phyloP scores from a whole-genome alignment of 208 protist species.

The Leishmania lainsoni region DNA sequence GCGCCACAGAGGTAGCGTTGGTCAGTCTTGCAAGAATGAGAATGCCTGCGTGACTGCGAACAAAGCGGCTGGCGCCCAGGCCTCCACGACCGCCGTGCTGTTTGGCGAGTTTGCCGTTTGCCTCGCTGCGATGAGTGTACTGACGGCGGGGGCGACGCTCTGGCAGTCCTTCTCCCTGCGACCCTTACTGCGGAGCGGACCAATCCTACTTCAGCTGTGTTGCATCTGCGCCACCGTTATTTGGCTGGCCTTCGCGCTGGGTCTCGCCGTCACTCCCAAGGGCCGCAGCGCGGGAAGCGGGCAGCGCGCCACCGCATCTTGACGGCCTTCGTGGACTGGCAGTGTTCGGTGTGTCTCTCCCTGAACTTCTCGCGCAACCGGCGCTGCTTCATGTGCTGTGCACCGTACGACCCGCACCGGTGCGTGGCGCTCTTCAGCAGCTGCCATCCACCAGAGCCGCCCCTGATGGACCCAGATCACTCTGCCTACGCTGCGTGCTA shows the following conservation, averaged over 20 bases:
- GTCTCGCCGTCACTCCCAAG: constrained; percentile 43
- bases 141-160: constrained; percentile 27
- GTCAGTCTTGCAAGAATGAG: not conserved
- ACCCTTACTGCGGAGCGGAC: not conserved
- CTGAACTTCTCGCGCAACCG: constrained; percentile 73
- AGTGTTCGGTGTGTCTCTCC: constrained; percentile 62
- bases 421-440: constrained; percentile 65
- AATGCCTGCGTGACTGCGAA: not conserved
- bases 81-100: constrained; percentile 10
- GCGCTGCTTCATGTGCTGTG: constrained; percentile 73
- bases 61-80: not conserved
- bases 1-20: constrained; percentile 2
- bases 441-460: constrained; percentile 35
- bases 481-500: constrained; percentile 44
- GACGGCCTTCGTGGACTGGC: constrained; percentile 73
- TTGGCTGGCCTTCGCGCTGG: constrained; percentile 40
- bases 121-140: constrained; percentile 10
- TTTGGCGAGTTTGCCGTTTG: constrained; percentile 42
- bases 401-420: constrained; percentile 50
- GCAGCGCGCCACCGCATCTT: constrained; percentile 69
- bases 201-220: constrained; percentile 32
- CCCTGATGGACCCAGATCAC: constrained; percentile 77
- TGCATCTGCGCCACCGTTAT: constrained; percentile 21
- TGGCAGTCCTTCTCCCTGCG: constrained; percentile 2
- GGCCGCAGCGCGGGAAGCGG: constrained; percentile 34